Evolutionary conservation across 2,329 filamentous ascomycete species (phyloP), one percentile per base, ranked within the genome.

Genomic region (Lachnellula subtilissima): DNA sequence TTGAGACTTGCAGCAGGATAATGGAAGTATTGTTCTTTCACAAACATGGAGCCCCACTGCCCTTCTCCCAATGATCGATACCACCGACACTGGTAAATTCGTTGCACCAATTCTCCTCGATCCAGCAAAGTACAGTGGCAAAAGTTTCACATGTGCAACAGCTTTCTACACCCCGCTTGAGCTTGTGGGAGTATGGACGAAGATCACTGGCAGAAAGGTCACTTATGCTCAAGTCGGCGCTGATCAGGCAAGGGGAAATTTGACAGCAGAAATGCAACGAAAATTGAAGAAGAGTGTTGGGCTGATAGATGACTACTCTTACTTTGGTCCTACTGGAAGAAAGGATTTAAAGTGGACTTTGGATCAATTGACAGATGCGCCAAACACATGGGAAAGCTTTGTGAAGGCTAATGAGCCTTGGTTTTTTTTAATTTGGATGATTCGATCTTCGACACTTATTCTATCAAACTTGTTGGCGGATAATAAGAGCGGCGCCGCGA

Each of bases 241-340:
- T 59, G 76, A 83, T 0, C 76, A 84, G 64, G 82, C 83, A 5
- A 89, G 86, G 86, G 72, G 78, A 65, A 74, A 50, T 22, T 25
- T 59, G 50, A 46, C 56, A 8, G 36, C 32, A 32, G 50, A 47
- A 9, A 50, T 55, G 52, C 46, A 45, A 17, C 15, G 45, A 11
- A 46, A 50, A 37, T 37, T 52, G 36, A 60, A 53, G 45, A 25
- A 53, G 37, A 32, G 22, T 19, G 19, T 36, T n/a, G 28, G 45
- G 8, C 15, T 52, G n/a, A 48, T 54, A n/a, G 48, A 43, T 22
- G 37, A 49, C 14, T 70, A 65, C 50, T 70, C 68, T 6, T 73
- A 73, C 55, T 74, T 64, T 59, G 72, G 72, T 1, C 63, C 65
- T 3, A 66, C 62, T 23, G 63, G 63, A 37, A 61, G 68, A 58